Evolutionary conservation across 495 filamentous ascomycete genomes (phyloP), one percentile per base, ranked within the genome.

Genomic region (Aspergillus saccharolyticus): DNA sequence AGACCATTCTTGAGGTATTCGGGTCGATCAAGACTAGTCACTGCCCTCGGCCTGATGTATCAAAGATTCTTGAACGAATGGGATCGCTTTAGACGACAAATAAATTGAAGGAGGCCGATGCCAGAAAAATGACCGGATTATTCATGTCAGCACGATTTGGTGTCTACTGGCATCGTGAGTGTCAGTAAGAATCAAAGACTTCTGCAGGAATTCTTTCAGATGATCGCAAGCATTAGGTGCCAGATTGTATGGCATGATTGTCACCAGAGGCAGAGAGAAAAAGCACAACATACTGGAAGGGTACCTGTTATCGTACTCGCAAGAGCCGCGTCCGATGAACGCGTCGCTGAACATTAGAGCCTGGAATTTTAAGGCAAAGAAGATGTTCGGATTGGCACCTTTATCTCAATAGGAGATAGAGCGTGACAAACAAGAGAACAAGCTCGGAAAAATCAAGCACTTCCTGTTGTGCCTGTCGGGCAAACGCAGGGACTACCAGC

Each of bases 121-220:
- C 72, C 68, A 66, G 64, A 60, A 52, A 60, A 65, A 64, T 62
- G 66, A 59, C 66, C 64, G 63, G 60, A 62, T 61, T 42, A 59
- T 59, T 74, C 73, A 76, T 76, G 63, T 72, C 72, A 72, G 67
- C 66, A 64, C 51, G 51, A 47, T 53, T 69, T 69, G 57, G 54
- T 50, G 52, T 43, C 19, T 48, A 39, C 16, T 17, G 6, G 33
- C 43, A 45, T 12, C 17, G n/a, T 46, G 30, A 21, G 25, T 43
- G 49, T 67, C 39, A 67, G 65, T 62, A 52, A 53, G 17, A 22
- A 1, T 53, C 19, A n/a, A 22, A 17, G 12, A 46, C n/a, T 44
- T 9, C 16, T 19, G 46, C 15, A 42, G 21, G 22, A 46, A 39
- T 12, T 42, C n/a, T n/a, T 21, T 39, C 33, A 39, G 12, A 39